phyloP scores from a whole-genome alignment of 495 filamentous ascomycete species.

The Monascus purpureus region DNA sequence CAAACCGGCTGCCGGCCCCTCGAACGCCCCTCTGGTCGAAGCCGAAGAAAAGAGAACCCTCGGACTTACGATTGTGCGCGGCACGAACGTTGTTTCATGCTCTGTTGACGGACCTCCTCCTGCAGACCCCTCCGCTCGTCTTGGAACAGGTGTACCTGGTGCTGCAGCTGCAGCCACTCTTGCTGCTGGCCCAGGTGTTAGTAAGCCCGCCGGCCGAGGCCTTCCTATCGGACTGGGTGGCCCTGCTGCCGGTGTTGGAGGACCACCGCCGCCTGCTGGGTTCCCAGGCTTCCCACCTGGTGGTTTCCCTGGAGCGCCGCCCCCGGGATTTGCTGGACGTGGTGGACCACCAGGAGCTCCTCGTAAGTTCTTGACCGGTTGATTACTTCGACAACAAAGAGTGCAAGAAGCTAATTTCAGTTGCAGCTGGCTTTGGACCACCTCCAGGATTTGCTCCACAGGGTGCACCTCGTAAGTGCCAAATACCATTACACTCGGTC shows the following conservation, averaged over 20 bases:
- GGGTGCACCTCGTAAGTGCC: conserved; percentile 44
- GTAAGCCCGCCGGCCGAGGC: conserved; percentile 83
- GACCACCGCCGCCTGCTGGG: conserved; percentile 45
- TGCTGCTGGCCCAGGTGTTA: conserved; percentile 75
- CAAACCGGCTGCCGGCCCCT: conserved; percentile 51
- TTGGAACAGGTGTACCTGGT: conserved; percentile 62
- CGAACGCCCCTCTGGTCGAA: conserved; percentile 51
- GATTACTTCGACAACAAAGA: not conserved
- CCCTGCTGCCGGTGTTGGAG: conserved; percentile 80
- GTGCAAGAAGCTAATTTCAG: conserved; percentile 5
- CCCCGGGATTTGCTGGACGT: conserved; percentile 64
- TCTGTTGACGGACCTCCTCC: conserved; percentile 96
- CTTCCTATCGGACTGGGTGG: conserved; percentile 78
- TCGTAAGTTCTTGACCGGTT: conserved; percentile 35
- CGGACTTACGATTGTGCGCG: conserved; percentile 87
- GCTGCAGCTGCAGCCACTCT: conserved; percentile 52
- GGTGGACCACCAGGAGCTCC: conserved; percentile 49
- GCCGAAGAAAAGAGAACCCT: conserved; percentile 93
- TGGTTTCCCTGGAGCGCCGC: conserved; percentile 51
- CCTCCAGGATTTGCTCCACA: conserved; percentile 51
- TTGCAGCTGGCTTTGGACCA: conserved; percentile 42
- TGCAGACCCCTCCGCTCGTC: conserved; percentile 77
- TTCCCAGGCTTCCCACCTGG: conserved; percentile 47
- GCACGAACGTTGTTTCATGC: conserved; percentile 81
- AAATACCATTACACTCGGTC: not conserved